Percentiles rank a stretch among this genome's conserved stretches.
These are phyloP conservation scores for Rhizopogon vinicolor DNA, from an alignment of 768 basidiomycete genomes.

Conservation along the genomic window DNA sequence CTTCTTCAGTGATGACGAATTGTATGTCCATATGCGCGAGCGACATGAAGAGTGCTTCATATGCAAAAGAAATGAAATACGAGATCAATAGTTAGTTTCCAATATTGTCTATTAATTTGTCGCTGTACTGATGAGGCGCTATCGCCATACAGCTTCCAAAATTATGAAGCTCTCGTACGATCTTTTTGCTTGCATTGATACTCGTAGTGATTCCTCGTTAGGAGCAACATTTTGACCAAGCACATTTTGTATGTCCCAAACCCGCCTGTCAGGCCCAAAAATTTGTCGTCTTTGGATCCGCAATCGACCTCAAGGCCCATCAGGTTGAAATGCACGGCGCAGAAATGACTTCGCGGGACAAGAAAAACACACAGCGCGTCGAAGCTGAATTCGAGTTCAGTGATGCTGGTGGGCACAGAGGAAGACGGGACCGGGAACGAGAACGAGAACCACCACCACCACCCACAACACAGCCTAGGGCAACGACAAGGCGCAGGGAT, in stretches of 20 bases:
- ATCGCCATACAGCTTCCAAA: conserved; percentile 53
- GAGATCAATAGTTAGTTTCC: conserved; percentile 78
- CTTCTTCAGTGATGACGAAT: conserved; percentile 89
- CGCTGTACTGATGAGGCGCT: neutral
- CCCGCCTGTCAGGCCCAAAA: conserved; percentile 75
- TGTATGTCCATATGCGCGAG: conserved; percentile 92
- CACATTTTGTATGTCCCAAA: conserved; percentile 77
- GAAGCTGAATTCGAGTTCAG: conserved; percentile 65
- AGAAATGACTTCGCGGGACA: conserved; percentile 67
- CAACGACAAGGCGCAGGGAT: conserved; percentile 45
- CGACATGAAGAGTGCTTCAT: conserved; percentile 95
- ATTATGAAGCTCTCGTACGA: conserved; percentile 72
- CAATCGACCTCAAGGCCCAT: conserved; percentile 88
- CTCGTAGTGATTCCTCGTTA: conserved; percentile 21
- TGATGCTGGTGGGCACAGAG: conserved; percentile 47
- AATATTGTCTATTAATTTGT: neutral
- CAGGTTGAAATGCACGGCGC: conserved; percentile 80
- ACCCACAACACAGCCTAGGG: conserved; percentile 27
- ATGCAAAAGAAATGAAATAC: conserved; percentile 77
- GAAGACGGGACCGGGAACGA: conserved; percentile 37
- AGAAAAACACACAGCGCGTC: conserved; percentile 62
- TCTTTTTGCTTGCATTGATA: neutral
- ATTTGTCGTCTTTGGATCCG: conserved; percentile 90
- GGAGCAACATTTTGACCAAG: conserved; percentile 73
- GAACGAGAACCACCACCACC: conserved; percentile 48